Base-by-base conservation (phyloP, 257 asterid species). In the Solanum verrucosum region DNA sequence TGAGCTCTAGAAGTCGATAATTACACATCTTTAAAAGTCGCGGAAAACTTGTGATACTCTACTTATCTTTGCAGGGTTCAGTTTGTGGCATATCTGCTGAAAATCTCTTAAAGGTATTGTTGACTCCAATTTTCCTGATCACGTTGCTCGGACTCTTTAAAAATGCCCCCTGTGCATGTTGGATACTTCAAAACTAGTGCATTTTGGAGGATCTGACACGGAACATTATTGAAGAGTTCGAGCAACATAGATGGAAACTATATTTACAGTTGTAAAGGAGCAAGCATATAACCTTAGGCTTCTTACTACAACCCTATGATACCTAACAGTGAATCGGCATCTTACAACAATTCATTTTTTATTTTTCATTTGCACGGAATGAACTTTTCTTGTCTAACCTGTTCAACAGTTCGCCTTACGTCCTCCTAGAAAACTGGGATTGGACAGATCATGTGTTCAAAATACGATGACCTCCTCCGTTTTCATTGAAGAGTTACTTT, bases 351-450 rank as follows among this genome's bases (percentile, higher is more conserved):
- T 15, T 71, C 40, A 0, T 71, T 71, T 56, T 70, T 71, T 20
- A 71, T 31, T 20, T 52, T 70, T 42, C 59, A 42, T 72, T 72
- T 79, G 67, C 38, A 44, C 44, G 18, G 7, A 44, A 25, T 72
- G 29, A 25, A 15, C 33, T 84, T 44, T 83, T 74, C 90, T 59
- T 13, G 63, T 78, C 84, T 44, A 5, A 79, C 65, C 16, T 87
- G 44, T 87, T 63, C 44, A 72, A 84, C 93, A 96, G 99, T 97
- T 96, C 88, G 89, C 87, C 86, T 87, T 95, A 67, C 98, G 98
- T 42, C 98, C 99, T 37, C 91, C 87, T 60, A 94, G 98, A 46
- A 94, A 88, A 83, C 96, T 97, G 84, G 98, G 98, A 86, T 88
- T 95, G 23, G 99, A 97, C 90, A 92, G 89, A 91, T 93, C 98